Percentiles rank a stretch among this genome's conserved stretches.
Evolutionary conservation across 2,329 filamentous ascomycete species (phyloP).

Genomic region (Fusarium coffeatum): DNA sequence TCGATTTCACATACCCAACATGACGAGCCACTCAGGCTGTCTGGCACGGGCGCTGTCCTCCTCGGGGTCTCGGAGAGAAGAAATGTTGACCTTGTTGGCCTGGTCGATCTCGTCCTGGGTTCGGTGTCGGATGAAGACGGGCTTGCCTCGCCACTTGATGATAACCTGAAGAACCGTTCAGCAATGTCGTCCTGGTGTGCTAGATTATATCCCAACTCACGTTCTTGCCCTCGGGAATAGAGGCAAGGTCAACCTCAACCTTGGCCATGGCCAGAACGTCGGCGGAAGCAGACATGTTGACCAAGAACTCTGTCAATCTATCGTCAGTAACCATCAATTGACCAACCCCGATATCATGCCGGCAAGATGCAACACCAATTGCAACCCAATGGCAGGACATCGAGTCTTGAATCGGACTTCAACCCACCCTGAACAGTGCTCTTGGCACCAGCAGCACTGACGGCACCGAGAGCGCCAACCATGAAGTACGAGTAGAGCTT

Average conservation of each 20-base stretch:
- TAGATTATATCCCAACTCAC: conserved; percentile 64
- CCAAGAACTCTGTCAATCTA: conserved; percentile 84
- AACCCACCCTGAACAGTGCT: conserved; percentile 95
- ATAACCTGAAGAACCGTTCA: conserved; percentile 73
- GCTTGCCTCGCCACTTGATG: conserved; percentile 99
- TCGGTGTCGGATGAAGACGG: conserved; percentile 99
- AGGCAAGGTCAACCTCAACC: conserved; percentile 93
- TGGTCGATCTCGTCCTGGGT: conserved; percentile 93
- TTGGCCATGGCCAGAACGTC: conserved; percentile 99
- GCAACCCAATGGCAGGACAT: conserved; percentile 47
- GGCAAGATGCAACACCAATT: conserved; percentile 39
- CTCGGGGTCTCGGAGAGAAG: conserved; percentile 90
- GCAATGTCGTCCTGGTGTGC: neutral
- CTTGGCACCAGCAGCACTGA: conserved; percentile 95
- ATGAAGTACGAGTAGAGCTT: conserved; percentile 98
- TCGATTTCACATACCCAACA: conserved; percentile 77
- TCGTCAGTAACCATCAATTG: conserved; percentile 48
- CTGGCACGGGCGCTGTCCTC: conserved; percentile 91
- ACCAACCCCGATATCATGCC: conserved; percentile 17
- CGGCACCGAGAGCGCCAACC: conserved; percentile 93
- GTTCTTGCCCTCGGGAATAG: conserved; percentile 99
- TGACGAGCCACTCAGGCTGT: conserved; percentile 98
- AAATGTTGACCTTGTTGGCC: conserved; percentile 87
- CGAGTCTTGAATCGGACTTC: conserved; percentile 6
- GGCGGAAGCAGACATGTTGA: conserved; percentile 99